These are phyloP conservation scores for Rhexocercosporidium sp. DNA, from an alignment of 2,329 filamentous ascomycete species.

Conservation along the genomic window DNA sequence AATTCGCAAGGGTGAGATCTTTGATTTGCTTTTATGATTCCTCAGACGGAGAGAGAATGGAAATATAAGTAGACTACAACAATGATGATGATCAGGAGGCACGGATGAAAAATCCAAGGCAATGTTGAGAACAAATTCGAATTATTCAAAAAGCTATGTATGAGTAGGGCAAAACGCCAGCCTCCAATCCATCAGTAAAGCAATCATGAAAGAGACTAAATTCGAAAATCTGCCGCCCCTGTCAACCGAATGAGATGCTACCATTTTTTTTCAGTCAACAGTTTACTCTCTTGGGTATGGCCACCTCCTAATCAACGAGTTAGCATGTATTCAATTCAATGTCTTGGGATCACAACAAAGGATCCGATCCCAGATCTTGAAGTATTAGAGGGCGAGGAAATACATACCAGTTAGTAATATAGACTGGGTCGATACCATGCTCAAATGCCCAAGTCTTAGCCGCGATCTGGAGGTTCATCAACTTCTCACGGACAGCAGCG, in stretches of 20 bases:
- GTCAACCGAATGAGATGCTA: not conserved
- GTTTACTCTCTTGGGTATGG: constrained; percentile 30
- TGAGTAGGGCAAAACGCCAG: not conserved
- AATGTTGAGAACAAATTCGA: not conserved
- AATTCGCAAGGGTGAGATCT: no score
- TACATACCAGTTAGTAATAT: constrained; percentile 38
- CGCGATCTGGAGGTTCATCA: constrained; percentile 68
- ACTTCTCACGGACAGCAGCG: constrained; percentile 63
- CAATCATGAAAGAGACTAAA: not conserved
- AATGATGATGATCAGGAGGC: not conserved
- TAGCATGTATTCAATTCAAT: no score
- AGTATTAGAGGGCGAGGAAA: no score
- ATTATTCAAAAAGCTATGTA: constrained; percentile 2
- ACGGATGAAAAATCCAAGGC: not conserved
- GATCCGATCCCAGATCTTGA: no score
- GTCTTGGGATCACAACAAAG: no score
- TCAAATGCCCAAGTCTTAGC: constrained; percentile 71
- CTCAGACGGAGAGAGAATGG: not conserved
- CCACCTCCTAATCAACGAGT: no score
- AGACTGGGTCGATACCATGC: constrained; percentile 67
- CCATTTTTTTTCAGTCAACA: not conserved
- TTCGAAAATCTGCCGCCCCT: not conserved
- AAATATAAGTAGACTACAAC: not conserved
- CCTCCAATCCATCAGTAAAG: not conserved
- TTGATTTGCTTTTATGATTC: not conserved